Evolutionary conservation across 2,329 filamentous ascomycete species (phyloP), one percentile per base, ranked within the genome.

Genomic region (Thelonectria blattea): DNA sequence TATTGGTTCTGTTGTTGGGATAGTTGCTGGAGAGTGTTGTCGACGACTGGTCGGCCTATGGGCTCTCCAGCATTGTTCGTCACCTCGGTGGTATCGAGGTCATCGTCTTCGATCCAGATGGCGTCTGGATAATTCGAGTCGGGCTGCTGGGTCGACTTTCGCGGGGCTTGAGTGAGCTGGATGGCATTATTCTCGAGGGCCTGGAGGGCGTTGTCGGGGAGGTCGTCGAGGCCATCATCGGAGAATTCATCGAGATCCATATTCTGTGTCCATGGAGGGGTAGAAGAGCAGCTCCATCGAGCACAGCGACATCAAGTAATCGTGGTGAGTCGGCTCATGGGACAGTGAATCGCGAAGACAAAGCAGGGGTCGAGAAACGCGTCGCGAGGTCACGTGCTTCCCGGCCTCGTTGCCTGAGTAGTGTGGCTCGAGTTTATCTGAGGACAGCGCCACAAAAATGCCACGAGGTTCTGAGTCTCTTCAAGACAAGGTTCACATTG

Each of bases 181-280:
- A 89, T 85, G 41, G 87, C 87, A 69, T 84, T 83, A 68, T 84
- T 83, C 71, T 90, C 88, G 63, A 90, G 83, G 71, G 88, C 85
- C 67, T 85, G 80, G 3, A 90, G 76, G 48, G 79, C 79, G 63
- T 82, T 81, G 63, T 82, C 79, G 64, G 86, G 84, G 43, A 90
- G 76, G 42, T 83, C 80, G 72, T 90, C 86, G 66, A 90, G 80
- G 61, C 82, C 86, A 71, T 88, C 87, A 71, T 89, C 87, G 60
- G 81, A 85, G 71, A 87, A 89, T 62, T 85, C 83, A 76, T 88
- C 85, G 76, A 77, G 58, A 59, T 77, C 75, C 76, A 78, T 78
- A 58, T 56, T 65, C 65, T 55, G 64, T 65, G 53, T 65, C 64
- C 56, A 64, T 63, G 68, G 63, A 52, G 9, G 15, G 46, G 43